Evolutionary conservation across 306 rosid species (phyloP).

Genomic region (Adenanthera pavonina): DNA sequence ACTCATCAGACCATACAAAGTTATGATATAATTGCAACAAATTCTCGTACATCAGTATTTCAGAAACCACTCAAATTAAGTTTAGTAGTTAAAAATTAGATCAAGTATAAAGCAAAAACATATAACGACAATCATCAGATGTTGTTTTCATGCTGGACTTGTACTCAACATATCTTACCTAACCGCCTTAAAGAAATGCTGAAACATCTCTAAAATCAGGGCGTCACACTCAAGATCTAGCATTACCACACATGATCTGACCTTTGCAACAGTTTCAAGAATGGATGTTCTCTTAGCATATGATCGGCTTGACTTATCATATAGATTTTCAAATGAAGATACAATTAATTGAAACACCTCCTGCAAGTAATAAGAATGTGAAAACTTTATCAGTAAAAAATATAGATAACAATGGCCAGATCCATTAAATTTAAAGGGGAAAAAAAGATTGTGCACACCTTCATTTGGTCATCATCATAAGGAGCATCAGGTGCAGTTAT

Average conservation of each 20-base stretch:
- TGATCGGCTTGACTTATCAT: constrained; percentile 74
- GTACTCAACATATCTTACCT: constrained; percentile 56
- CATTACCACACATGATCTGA: constrained; percentile 92
- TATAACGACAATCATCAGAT: neutral
- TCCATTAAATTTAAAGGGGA: neutral
- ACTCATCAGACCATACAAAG: neutral
- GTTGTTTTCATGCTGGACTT: constrained; percentile 26
- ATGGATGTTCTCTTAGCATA: constrained; percentile 68
- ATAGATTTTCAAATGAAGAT: constrained; percentile 82
- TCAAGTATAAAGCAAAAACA: constrained; percentile 3
- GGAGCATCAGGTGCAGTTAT: constrained; percentile 97
- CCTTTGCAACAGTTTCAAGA: constrained; percentile 88
- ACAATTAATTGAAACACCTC: constrained; percentile 84
- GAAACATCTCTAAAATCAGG: constrained; percentile 90
- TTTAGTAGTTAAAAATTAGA: neutral
- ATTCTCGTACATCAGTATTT: neutral
- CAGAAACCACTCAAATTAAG: neutral
- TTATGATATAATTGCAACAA: neutral
- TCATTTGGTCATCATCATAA: constrained; percentile 88
- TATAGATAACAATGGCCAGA: neutral
- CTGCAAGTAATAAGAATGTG: constrained; percentile 44
- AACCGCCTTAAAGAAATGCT: constrained; percentile 75
- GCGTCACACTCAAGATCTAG: constrained; percentile 92
- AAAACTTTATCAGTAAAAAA: constrained; percentile 5
- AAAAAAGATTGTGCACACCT: constrained; percentile 50